Evolutionary conservation across 1,284 basidiomycete genomes (phyloP), one percentile per base, ranked within the genome.

Genomic region (Omphalotus olearius): DNA sequence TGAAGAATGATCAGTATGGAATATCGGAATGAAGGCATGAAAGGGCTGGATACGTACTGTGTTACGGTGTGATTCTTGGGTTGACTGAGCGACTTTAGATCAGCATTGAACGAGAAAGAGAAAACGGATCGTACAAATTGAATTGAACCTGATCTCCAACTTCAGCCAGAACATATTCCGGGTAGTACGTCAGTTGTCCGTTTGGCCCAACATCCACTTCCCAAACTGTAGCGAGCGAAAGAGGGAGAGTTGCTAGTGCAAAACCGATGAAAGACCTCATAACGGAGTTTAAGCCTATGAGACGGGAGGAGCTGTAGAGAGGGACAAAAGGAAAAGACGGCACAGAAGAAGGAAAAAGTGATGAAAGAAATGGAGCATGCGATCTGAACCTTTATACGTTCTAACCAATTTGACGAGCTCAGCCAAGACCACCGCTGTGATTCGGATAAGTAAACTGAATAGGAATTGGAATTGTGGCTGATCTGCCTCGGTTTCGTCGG

Each of bases 51-150:
- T 23, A 48, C 51, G 48, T 20, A 54, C 62, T 83, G 80, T 3
- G 79, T 77, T 39, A 80, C 69, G 42, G 74, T 73, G 63, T 82
- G 79, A 61, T 78, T 78, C 42, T 76, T 76, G 6, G 73, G 71
- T 37, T 53, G 45, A 26, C 51, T 53, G 20, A 33, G 37, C n/a
- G 23, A 37, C 14, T 14, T 30, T 11, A 49, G n/a, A 18, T 35
- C n/a, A 17, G 45, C 17, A 4, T 9, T 28, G 16, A 17, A 18
- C 1, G 10, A 49, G 14, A 45, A 14, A 41, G 20, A 41, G 39
- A 26, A 11, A 50, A 39, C 48, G 45, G 16, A 17, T 44, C 56
- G 6, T 35, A 58, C 56, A 58, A 58, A 17, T 45, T 54, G 35
- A 58, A 54, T 30, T 45, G 49, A 14, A 58, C 54, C 6, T 48